phyloP scores from a whole-genome alignment of 2,329 filamentous ascomycete genomes.

The Leptosphaerulina australis region DNA sequence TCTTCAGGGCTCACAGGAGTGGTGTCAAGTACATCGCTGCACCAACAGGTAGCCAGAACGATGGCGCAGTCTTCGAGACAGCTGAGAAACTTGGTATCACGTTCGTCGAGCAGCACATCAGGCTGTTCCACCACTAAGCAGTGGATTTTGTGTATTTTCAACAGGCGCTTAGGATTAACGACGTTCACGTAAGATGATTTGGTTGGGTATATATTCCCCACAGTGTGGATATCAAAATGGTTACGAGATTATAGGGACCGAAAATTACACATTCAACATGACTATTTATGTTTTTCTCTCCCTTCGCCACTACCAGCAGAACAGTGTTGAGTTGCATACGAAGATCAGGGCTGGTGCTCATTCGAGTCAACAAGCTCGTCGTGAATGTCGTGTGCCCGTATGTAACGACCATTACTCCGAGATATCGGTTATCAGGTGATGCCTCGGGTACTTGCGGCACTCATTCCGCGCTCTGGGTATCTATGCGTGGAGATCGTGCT shows the following conservation, averaged over 20 bases:
- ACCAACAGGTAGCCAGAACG: constrained; percentile 87
- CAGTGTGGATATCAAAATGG: constrained; percentile 12
- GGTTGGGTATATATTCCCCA: constrained; percentile 13
- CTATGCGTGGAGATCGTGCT: background rate
- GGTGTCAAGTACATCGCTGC: constrained; percentile 96
- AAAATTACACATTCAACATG: constrained; percentile 16
- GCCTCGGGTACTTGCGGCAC: constrained; percentile 7
- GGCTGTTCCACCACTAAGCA: constrained; percentile 89
- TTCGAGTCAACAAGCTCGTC: background rate
- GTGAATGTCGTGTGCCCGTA: background rate
- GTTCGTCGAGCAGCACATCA: constrained; percentile 92
- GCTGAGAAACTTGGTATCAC: constrained; percentile 90
- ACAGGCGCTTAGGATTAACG: constrained; percentile 18
- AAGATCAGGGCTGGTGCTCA: background rate
- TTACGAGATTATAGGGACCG: constrained; percentile 4
- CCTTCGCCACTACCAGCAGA: background rate
- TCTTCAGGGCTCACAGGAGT: constrained; percentile 86
- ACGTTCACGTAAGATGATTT: constrained; percentile 17
- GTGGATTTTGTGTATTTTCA: constrained; percentile 7
- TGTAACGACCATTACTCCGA: background rate
- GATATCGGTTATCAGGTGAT: constrained; percentile 1
- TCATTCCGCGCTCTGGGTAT: background rate
- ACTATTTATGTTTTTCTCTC: background rate
- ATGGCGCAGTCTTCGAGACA: constrained; percentile 80
- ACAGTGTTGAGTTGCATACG: background rate